Conservation (phyloP, 2,329 filamentous ascomycete genomes). For the Fusarium nodosum region DNA sequence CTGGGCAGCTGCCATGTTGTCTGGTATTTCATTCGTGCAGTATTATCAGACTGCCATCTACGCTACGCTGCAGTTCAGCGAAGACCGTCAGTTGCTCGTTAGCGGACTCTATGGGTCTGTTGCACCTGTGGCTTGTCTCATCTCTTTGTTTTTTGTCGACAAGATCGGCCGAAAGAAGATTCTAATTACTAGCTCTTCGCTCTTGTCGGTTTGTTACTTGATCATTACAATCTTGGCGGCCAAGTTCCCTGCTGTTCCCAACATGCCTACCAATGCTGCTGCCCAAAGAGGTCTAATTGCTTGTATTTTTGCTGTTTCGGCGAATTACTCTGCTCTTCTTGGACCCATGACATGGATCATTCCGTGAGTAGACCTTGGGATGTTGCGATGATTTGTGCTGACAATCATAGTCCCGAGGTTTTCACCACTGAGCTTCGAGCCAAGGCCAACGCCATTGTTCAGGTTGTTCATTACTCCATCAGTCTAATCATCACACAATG, state of each 20-base stretch:
- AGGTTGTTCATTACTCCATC: constrained; percentile 59
- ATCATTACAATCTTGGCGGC: constrained; percentile 58
- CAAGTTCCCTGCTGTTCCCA: constrained; percentile 54
- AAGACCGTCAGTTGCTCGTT: constrained; percentile 56
- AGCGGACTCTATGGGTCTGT: constrained; percentile 58
- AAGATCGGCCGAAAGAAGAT: constrained; percentile 55
- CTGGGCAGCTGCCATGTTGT: constrained; percentile 59
- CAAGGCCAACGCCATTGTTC: constrained; percentile 58
- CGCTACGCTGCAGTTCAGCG: constrained; percentile 55
- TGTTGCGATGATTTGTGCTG: rapidly evolving
- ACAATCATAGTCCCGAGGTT: constrained; percentile 53
- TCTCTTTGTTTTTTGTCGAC: constrained; percentile 58
- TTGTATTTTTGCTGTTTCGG: constrained; percentile 54
- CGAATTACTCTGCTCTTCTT: constrained; percentile 56
- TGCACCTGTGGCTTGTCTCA: constrained; percentile 55
- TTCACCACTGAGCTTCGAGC: constrained; percentile 58
- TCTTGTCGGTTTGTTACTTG: constrained; percentile 55
- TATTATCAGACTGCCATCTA: constrained; percentile 60
- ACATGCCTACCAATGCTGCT: constrained; percentile 55
- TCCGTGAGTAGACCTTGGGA: constrained; percentile 49
- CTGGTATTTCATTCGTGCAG: constrained; percentile 59
- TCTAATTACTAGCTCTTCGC: constrained; percentile 54
- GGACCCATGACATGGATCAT: constrained; percentile 61
- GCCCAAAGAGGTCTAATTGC: constrained; percentile 57
- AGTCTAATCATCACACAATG: constrained; percentile 59